Evolutionary conservation across 2,329 filamentous ascomycete genomes (phyloP), one percentile per base, ranked within the genome.

Genomic region (Trichoderma oligosporum): DNA sequence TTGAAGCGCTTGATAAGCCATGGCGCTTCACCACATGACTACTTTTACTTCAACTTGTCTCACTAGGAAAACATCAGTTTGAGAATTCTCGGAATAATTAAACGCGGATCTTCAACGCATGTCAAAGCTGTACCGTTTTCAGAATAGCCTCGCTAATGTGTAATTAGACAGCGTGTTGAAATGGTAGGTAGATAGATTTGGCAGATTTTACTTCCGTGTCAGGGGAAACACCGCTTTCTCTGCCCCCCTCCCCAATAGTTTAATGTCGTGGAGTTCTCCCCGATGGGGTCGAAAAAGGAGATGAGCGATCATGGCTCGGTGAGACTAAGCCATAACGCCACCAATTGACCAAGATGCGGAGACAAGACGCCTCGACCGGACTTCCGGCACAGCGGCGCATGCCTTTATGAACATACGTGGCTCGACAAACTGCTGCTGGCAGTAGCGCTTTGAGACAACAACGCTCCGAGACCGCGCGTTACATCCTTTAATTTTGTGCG

Each of bases 321-420:
- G 33, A 54, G 56, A 58, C 48, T 29, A 29, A 29, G 42, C 42
- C 36, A 45, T 39, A 11, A 39, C 48, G 48, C 42, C 56, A 54
- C 48, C 24, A 41, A 54, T 45, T 29, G 22, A 24, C 51, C 51
- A 45, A 38, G 44, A 38, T 46, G 41, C 27, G 33, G 41, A 46
- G 31, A 45, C 52, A 38, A 44, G 41, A 49, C 45, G 54, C 45
- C 36, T 57, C 38, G 45, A 57, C 54, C 54, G 54, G 54, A 49
- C 45, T 8, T 57, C 54, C 54, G 54, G 45, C 54, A 57, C 45
- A 20, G 22, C 36, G 27, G 14, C 16, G 45, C 36, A 25, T 42
- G 44, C 29, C 14, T 20, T 35, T 39, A 38, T 36, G 39, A 38
- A 55, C 18, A 22, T 45, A 35, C 14, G n/a, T 35, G 18, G 14